Base-by-base conservation (phyloP, 768 basidiomycete genomes). In the Lentinula aciculospora region DNA sequence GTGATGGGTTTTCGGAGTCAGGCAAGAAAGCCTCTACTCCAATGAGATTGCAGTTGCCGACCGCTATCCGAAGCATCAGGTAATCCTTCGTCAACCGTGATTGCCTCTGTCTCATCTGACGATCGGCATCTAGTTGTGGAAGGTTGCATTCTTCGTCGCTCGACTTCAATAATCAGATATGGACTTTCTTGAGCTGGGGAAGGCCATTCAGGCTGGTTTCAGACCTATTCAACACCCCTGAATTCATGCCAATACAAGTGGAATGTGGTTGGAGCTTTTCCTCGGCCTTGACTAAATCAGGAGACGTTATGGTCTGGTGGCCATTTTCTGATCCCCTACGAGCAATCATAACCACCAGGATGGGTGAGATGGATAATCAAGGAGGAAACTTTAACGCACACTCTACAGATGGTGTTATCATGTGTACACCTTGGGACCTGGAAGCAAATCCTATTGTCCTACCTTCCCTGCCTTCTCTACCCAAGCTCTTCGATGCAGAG, bases 191-290 rank as follows among this genome's bases (percentile, higher is more conserved):
- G 4, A 84, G 76, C 63, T 94, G 92, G 82, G 93, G 91, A 3
- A 77, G 88, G 21, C 90, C 92, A 1, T 89, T 89, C 73, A 74
- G 75, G 42, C 74, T 93, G 37, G 71, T 73, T 1, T 76, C 81
- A 15, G 66, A 74, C 2, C 69, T 82, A 25, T 71, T 85, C 31
- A 72, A 70, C 3, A 66, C 69, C n/a, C 70, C 72, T 2, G 69
- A 71, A 34, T 75, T 69, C 44, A 67, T 64, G 36, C 77, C 79
- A 21, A 65, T 74, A 23, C 89, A 89, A 67, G 78, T 92, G 36
- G 87, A 86, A 67, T 87, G 89, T 63, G 92, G 93, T 42, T 94
- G 93, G 93, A 60, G 65, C 13, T 90, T 88, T 68, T 86, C 87
- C n/a, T 80, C 84, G 10, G 74, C 86, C 29, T 82, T 96, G 63